Conservation (phyloP, 78 protist species). For the Dictyostelium purpureum region DNA sequence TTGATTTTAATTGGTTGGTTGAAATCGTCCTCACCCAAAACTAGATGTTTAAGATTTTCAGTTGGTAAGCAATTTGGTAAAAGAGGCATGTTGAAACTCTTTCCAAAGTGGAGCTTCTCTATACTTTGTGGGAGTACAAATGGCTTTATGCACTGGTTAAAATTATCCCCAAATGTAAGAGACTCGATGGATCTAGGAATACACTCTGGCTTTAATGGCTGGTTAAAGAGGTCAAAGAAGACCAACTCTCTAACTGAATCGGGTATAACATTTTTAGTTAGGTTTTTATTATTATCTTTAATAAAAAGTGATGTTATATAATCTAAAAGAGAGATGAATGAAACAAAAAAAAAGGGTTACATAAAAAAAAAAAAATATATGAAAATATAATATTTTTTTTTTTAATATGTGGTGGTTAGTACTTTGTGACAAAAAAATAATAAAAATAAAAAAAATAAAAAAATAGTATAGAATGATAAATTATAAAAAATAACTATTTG, state of each 20-base stretch:
- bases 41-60: background rate
- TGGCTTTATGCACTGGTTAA: background rate
- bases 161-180: background rate
- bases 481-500: background rate
- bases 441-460: background rate
- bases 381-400: too few relatives aligned
- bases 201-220: background rate
- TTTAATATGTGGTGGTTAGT: too few relatives aligned
- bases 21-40: background rate
- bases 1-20: background rate
- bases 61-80: background rate
- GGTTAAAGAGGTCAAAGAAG: background rate
- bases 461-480: background rate
- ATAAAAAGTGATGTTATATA: conserved; percentile 13
- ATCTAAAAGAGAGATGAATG: background rate
- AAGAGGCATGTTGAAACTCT: background rate
- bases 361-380: too few relatives aligned
- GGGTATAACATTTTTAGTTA: background rate
- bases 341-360: background rate
- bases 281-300: conserved; percentile 7
- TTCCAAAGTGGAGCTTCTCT: background rate
- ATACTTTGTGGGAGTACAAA: background rate
- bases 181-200: background rate
- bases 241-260: background rate
- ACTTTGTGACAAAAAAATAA: too few relatives aligned